These are phyloP conservation scores for Exsudoporus frostii DNA, from an alignment of 768 basidiomycete species.

Conservation along the genomic window DNA sequence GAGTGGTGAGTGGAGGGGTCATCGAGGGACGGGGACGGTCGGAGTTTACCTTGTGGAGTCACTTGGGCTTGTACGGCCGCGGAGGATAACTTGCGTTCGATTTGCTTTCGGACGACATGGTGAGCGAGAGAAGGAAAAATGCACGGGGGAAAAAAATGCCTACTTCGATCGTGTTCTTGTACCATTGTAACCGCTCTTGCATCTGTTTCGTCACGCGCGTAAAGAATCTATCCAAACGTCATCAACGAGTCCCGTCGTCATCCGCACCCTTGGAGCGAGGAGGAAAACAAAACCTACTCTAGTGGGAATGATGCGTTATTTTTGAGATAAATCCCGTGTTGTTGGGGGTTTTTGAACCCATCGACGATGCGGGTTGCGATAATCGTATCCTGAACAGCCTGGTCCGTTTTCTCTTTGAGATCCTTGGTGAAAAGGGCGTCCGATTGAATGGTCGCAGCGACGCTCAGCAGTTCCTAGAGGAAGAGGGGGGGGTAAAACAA, in stretches of 20 bases:
- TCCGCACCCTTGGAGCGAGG: background rate
- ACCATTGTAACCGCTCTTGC: conserved; percentile 70
- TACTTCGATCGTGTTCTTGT: conserved; percentile 79
- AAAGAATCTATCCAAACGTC: conserved; percentile 53
- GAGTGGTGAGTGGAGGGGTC: background rate
- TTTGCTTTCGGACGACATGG: conserved; percentile 36
- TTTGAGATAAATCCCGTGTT: conserved; percentile 65
- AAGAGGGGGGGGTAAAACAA: background rate
- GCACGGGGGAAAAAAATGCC: conserved; percentile 4
- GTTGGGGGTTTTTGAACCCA: conserved; percentile 73
- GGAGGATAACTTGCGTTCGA: conserved; percentile 76
- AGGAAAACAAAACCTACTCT: conserved; percentile 53
- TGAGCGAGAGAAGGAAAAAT: background rate
- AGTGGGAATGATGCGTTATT: conserved; percentile 80
- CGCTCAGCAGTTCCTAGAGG: conserved; percentile 60
- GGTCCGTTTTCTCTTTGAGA: conserved; percentile 70
- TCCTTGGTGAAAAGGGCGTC: conserved; percentile 68
- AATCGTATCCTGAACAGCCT: conserved; percentile 78
- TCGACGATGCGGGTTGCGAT: conserved; percentile 74
- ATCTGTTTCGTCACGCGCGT: conserved; percentile 68
- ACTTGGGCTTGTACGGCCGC: conserved; percentile 58
- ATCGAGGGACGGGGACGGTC: background rate
- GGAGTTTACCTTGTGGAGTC: conserved; percentile 66
- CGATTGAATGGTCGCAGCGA: conserved; percentile 58
- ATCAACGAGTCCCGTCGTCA: background rate